phyloP scores from a whole-genome alignment of 73 alveolate species.

The Tetrahymena borealis region DNA sequence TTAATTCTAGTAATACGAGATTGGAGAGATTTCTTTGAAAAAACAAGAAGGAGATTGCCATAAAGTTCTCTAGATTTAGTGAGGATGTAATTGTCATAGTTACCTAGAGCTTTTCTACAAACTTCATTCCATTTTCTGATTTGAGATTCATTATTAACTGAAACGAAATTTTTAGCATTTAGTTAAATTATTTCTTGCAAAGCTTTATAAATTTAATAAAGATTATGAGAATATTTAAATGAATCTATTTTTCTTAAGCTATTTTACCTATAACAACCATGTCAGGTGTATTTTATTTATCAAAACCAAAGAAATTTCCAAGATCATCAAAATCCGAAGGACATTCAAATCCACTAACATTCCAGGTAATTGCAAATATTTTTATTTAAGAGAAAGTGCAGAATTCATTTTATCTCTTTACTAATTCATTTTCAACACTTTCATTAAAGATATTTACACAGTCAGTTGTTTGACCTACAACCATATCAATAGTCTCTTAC shows the following conservation, averaged over 20 bases:
- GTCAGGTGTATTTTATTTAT: background rate
- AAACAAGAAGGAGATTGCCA: slow-evolving; percentile 16
- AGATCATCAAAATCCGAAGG: background rate
- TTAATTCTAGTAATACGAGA: slow-evolving; percentile 34
- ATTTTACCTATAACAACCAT: background rate
- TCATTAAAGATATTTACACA: background rate
- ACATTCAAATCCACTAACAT: background rate
- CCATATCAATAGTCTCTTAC: slow-evolving; percentile 51
- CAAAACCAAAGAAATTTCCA: background rate
- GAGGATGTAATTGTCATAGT: slow-evolving; percentile 17
- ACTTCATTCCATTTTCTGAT: background rate
- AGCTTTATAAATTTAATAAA: no score
- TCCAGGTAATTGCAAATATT: background rate
- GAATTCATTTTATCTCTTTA: background rate
- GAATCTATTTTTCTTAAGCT: no score
- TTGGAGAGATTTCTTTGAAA: slow-evolving; percentile 14
- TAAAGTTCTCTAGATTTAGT: slow-evolving; percentile 24
- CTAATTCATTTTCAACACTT: background rate
- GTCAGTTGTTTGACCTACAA: slow-evolving; percentile 38
- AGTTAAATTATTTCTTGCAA: background rate
- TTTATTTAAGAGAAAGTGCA: background rate
- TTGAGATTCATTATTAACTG: background rate
- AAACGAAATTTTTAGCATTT: background rate
- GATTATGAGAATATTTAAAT: no score
- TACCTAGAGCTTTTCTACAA: background rate